Conservation (phyloP, 768 basidiomycete species). For the Chiua virens region DNA sequence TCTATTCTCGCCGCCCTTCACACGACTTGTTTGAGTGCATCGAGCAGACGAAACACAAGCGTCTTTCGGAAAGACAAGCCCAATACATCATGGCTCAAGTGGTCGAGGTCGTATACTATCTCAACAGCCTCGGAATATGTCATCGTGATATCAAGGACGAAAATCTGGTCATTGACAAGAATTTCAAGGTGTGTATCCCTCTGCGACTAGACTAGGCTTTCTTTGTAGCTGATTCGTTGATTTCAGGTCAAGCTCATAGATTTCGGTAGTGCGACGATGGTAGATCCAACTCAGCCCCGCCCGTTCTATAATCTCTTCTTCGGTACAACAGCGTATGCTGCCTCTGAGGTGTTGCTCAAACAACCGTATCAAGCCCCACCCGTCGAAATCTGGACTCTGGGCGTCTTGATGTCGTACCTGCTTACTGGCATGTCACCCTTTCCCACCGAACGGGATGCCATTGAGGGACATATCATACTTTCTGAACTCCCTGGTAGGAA, state of each 20-base stretch:
- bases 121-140: slow-evolving; percentile 80
- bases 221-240: slow-evolving; percentile 11
- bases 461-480: slow-evolving; percentile 61
- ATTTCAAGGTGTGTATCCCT: slow-evolving; percentile 55
- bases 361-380: slow-evolving; percentile 89
- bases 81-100: slow-evolving; percentile 86
- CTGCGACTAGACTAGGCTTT: not conserved
- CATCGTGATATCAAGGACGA: slow-evolving; percentile 99
- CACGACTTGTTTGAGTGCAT: slow-evolving; percentile 96
- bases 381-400: slow-evolving; percentile 95
- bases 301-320: slow-evolving; percentile 81
- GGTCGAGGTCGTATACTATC: slow-evolving; percentile 79
- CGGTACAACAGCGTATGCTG: slow-evolving; percentile 94
- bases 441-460: slow-evolving; percentile 80
- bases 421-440: slow-evolving; percentile 93
- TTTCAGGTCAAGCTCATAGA: slow-evolving; percentile 89
- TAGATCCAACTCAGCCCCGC: slow-evolving; percentile 58
- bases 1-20: slow-evolving; percentile 70
- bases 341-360: slow-evolving; percentile 90
- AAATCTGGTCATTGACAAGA: slow-evolving; percentile 78
- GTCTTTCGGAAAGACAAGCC: slow-evolving; percentile 75
- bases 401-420: slow-evolving; percentile 91
- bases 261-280: slow-evolving; percentile 86
- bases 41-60: slow-evolving; percentile 79
- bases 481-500: slow-evolving; percentile 37